Percentiles rank a stretch among this genome's conserved stretches.
These are phyloP conservation scores for Skeletonema costatum DNA, from an alignment of 108 stramenopile species.

Conservation along the genomic window DNA sequence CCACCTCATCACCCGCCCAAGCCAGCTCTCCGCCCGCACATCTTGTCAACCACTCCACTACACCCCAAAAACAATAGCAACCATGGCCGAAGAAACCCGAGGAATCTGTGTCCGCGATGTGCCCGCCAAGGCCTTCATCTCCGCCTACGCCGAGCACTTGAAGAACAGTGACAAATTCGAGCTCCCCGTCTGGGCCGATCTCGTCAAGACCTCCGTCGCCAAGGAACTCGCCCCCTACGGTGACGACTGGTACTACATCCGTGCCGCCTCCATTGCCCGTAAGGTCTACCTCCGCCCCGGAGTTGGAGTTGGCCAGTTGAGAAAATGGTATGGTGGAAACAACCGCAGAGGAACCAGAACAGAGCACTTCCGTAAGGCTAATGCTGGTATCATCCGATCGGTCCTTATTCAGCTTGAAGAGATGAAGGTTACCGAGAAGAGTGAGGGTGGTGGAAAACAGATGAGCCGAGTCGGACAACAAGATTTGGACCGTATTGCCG, in stretches of 20 bases:
- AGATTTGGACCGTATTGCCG: conserved; percentile 99
- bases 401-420: conserved; percentile 94
- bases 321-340: conserved; percentile 96
- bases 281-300: conserved; percentile 98
- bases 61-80: background rate
- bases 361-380: conserved; percentile 95
- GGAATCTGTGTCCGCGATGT: conserved; percentile 94
- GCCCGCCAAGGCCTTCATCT: conserved; percentile 85
- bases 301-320: conserved; percentile 94
- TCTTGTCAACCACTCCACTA: background rate
- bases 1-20: background rate
- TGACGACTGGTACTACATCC: conserved; percentile 99
- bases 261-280: conserved; percentile 98
- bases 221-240: conserved; percentile 99
- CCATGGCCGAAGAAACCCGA: conserved; percentile 81
- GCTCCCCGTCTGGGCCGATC: conserved; percentile 96
- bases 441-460: conserved; percentile 81
- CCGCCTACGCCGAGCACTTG: conserved; percentile 97
- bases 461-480: conserved; percentile 97
- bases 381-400: conserved; percentile 93
- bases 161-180: conserved; percentile 99
- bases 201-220: conserved; percentile 96
- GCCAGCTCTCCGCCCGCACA: background rate
- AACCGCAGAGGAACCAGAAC: conserved; percentile 90
- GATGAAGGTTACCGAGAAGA: conserved; percentile 94